phyloP scores from a whole-genome alignment of 805 yeast genomes.

The Isabelozyma pseudorhagii region DNA sequence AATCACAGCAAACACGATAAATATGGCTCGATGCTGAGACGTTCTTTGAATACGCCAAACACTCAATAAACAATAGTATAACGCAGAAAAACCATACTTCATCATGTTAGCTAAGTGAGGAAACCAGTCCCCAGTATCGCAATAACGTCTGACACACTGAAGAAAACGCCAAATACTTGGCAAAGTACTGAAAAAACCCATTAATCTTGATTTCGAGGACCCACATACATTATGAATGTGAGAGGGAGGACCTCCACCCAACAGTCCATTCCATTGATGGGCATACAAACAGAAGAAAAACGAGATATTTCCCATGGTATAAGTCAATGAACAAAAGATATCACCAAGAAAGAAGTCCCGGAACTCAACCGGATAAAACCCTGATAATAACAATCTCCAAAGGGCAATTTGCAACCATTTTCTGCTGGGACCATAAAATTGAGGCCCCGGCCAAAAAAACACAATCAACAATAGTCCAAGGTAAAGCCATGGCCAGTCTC shows the following conservation, averaged over 20 bases:
- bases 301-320: slow-evolving; percentile 80
- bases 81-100: slow-evolving; percentile 66
- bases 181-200: slow-evolving; percentile 82
- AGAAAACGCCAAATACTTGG: slow-evolving; percentile 90
- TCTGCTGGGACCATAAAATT: slow-evolving; percentile 60
- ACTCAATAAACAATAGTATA: slow-evolving; percentile 72
- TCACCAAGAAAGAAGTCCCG: slow-evolving; percentile 93
- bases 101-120: slow-evolving; percentile 90
- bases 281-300: slow-evolving; percentile 83
- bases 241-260: slow-evolving; percentile 36
- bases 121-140: slow-evolving; percentile 92
- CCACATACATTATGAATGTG: slow-evolving; percentile 57
- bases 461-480: slow-evolving; percentile 49
- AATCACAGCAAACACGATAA: slow-evolving; percentile 69
- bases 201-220: slow-evolving; percentile 64
- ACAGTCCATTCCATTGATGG: slow-evolving; percentile 60
- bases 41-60: slow-evolving; percentile 63
- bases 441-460: slow-evolving; percentile 60
- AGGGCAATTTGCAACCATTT: slow-evolving; percentile 72
- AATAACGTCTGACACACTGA: slow-evolving; percentile 88
- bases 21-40: slow-evolving; percentile 46
- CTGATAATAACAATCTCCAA: slow-evolving; percentile 74
- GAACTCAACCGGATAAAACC: slow-evolving; percentile 92
- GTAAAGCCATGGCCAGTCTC: slow-evolving; percentile 79
- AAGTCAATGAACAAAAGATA: slow-evolving; percentile 82